These are phyloP conservation scores for Sporobolomyces phaffii DNA, from an alignment of 768 basidiomycete species.

Conservation along the genomic window DNA sequence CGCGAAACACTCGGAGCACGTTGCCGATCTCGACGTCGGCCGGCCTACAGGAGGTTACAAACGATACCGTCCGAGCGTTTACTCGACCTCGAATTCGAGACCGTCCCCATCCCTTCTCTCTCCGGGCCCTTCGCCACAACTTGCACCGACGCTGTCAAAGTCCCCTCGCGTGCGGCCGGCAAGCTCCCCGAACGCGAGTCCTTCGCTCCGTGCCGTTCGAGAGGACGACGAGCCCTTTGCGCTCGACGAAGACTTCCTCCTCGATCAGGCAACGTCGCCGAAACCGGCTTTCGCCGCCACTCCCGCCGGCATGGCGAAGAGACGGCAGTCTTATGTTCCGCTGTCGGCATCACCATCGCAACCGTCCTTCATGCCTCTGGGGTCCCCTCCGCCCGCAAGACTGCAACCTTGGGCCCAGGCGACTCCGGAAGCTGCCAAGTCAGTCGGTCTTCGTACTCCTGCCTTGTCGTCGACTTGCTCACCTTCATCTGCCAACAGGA, in stretches of 20 bases:
- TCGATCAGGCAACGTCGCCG: constrained; percentile 17
- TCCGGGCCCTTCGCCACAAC: constrained; percentile 8
- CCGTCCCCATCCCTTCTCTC: constrained; percentile 31
- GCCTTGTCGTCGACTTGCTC: neutral
- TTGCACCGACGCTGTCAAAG: constrained; percentile 22
- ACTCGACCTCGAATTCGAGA: constrained; percentile 29
- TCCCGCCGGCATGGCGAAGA: neutral
- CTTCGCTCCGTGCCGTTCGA: constrained; percentile 21
- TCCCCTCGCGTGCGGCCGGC: constrained; percentile 11
- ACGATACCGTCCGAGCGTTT: constrained; percentile 40
- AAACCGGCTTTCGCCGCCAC: neutral
- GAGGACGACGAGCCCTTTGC: constrained; percentile 36
- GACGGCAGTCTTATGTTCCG: constrained; percentile 3
- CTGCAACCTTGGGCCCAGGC: constrained; percentile 31
- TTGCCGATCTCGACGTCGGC: constrained; percentile 51
- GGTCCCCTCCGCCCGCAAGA: constrained; percentile 29
- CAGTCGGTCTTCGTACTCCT: neutral
- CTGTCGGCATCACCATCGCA: constrained; percentile 14
- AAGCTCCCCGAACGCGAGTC: constrained; percentile 8
- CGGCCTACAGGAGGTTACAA: constrained; percentile 41
- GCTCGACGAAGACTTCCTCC: constrained; percentile 38
- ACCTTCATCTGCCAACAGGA: neutral
- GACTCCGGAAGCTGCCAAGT: constrained; percentile 2
- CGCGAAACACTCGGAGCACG: constrained; percentile 63
- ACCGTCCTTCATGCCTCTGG: constrained; percentile 32